Conservation (phyloP, 2,329 filamentous ascomycete genomes). For the Verticillium albo-atrum region DNA sequence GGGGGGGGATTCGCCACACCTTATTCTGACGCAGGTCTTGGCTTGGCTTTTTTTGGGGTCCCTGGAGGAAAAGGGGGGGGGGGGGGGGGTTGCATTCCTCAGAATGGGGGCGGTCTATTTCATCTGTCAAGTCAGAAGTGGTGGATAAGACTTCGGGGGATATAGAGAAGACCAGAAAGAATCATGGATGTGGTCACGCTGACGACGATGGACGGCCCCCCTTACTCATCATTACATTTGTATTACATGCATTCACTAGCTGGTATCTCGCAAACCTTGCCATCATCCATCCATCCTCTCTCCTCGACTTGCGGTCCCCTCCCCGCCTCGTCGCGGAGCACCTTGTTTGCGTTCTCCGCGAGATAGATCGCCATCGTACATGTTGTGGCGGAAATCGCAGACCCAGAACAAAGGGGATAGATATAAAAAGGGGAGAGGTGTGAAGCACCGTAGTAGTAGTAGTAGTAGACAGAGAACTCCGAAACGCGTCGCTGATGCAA, state of each 20-base stretch:
- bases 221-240: background rate
- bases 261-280: background rate
- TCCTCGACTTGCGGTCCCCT: too few relatives aligned
- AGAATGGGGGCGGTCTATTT: too few relatives aligned
- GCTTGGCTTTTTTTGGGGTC: background rate
- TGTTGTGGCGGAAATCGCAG: background rate
- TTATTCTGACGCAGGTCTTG: background rate
- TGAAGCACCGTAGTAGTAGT: background rate
- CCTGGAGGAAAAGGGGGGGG: too few relatives aligned
- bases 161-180: background rate
- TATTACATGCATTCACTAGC: background rate
- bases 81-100: background rate
- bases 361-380: background rate
- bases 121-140: too few relatives aligned
- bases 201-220: too few relatives aligned
- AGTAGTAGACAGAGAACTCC: constrained; percentile 13
- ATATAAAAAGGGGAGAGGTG: background rate
- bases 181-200: background rate
- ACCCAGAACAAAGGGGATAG: constrained; percentile 3
- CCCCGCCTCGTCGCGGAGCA: background rate
- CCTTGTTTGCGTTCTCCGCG: background rate
- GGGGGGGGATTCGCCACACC: background rate
- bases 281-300: too few relatives aligned
- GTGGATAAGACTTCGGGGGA: background rate
- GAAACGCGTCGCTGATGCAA: constrained; percentile 15